phyloP scores from a whole-genome alignment of 441 rosid species.

The Croton laevigatus region DNA sequence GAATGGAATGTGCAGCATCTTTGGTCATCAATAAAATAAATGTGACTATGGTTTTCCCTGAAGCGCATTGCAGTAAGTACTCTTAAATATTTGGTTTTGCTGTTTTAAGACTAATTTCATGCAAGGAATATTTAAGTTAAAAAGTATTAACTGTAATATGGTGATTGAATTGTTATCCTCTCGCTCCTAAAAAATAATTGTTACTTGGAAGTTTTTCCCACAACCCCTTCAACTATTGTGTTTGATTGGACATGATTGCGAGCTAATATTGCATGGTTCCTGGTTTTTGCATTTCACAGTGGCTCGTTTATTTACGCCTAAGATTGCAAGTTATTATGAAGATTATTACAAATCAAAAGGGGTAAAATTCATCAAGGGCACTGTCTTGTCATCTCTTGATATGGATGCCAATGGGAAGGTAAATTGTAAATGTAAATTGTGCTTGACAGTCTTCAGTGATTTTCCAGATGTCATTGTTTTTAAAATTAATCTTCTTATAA shows the following conservation, averaged over 20 bases:
- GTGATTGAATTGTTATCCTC: neutral
- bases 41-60: constrained; percentile 97
- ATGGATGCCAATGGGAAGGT: constrained; percentile 70
- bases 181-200: neutral
- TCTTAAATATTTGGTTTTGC: constrained; percentile 1
- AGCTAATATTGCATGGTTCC: neutral
- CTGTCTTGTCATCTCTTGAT: constrained; percentile 80
- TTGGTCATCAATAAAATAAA: constrained; percentile 84
- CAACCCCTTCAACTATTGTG: neutral
- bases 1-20: constrained; percentile 99
- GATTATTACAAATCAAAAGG: constrained; percentile 81
- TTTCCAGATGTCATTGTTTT: neutral
- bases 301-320: constrained; percentile 90
- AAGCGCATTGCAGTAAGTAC: constrained; percentile 83
- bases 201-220: neutral
- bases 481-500: constrained; percentile 2
- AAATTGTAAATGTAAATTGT: constrained; percentile 49
- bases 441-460: neutral
- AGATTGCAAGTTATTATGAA: constrained; percentile 81
- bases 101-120: neutral
- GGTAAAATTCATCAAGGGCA: constrained; percentile 83
- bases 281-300: constrained; percentile 39
- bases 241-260: constrained; percentile 1
- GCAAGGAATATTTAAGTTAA: neutral
- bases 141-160: neutral